A percentile compares a stretch with the other conserved stretches of the same genome.
phyloP scores from a whole-genome alignment of 2,329 filamentous ascomycete genomes.

The Chaetomium globosum region DNA sequence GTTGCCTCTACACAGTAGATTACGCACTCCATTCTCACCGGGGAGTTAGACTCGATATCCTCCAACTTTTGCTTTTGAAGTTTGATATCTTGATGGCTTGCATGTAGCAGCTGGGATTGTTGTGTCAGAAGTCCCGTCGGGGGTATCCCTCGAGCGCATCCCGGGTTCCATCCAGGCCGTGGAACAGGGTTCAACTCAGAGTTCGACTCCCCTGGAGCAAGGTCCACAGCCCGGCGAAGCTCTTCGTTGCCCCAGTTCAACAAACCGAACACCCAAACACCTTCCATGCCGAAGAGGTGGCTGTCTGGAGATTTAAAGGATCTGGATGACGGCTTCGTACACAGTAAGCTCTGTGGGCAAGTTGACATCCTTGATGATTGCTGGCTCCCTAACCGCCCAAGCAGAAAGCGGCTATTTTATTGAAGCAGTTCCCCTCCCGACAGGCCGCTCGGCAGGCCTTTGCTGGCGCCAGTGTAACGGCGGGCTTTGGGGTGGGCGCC shows the following conservation, averaged over 20 bases:
- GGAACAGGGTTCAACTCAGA: too few relatives aligned
- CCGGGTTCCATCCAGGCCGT: background rate
- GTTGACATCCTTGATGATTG: background rate
- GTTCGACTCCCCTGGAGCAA: background rate
- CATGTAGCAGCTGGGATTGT: background rate
- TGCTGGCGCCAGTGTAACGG: conserved; percentile 16
- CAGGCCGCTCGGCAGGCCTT: background rate
- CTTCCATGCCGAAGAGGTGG: background rate
- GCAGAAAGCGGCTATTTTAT: background rate
- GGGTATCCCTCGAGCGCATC: background rate
- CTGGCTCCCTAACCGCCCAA: background rate
- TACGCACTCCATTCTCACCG: background rate
- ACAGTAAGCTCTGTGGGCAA: background rate
- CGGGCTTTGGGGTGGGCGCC: conserved; percentile 8
- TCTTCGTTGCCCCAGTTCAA: background rate
- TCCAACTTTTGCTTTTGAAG: background rate
- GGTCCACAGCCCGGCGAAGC: background rate
- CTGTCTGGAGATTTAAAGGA: background rate
- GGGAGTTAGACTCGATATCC: background rate
- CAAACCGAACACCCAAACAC: background rate
- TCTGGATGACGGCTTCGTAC: background rate
- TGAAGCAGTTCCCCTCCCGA: background rate
- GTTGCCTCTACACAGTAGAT: background rate
- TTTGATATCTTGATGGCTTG: background rate
- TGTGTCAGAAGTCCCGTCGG: background rate